Percentiles rank a stretch among this genome's conserved stretches.
These are phyloP conservation scores for Hericium rajendrae DNA, from an alignment of 768 basidiomycete genomes.

Conservation along the genomic window DNA sequence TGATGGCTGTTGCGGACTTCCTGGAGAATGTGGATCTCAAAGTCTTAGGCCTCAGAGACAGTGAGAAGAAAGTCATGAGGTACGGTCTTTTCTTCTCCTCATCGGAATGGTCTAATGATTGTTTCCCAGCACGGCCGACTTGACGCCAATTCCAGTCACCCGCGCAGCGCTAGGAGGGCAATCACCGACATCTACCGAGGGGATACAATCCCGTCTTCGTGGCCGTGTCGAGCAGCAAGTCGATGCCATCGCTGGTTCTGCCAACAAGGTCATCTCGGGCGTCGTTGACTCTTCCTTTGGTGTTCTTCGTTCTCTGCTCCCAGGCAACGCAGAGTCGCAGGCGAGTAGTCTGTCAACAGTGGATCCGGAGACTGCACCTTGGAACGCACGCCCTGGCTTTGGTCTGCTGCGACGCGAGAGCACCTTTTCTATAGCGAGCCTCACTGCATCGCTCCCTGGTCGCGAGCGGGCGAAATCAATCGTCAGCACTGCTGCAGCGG, in stretches of 20 bases:
- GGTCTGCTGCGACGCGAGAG: conserved; percentile 67
- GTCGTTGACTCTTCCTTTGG: conserved; percentile 90
- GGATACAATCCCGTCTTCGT: conserved; percentile 48
- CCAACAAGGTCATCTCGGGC: conserved; percentile 67
- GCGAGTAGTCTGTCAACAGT: conserved; percentile 2
- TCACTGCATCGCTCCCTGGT: conserved; percentile 60
- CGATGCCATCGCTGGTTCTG: conserved; percentile 72
- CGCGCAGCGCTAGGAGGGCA: conserved; percentile 38
- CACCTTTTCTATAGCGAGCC: conserved; percentile 74
- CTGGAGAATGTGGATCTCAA: conserved; percentile 89
- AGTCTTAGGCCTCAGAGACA: conserved; percentile 52
- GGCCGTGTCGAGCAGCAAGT: conserved; percentile 74
- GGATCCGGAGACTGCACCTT: conserved; percentile 27
- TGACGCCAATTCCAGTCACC: conserved; percentile 71
- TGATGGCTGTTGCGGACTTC: conserved; percentile 93
- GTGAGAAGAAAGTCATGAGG: conserved; percentile 49
- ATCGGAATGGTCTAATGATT: background rate
- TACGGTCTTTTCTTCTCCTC: conserved; percentile 19
- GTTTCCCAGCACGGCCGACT: conserved; percentile 53
- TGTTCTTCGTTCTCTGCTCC: conserved; percentile 73
- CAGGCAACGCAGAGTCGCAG: conserved; percentile 24
- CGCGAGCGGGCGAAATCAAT: conserved; percentile 26
- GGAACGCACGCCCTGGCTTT: conserved; percentile 44
- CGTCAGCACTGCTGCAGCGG: conserved; percentile 17
- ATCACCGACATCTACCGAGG: conserved; percentile 32